Evolutionary conservation across 2,329 filamentous ascomycete species (phyloP), one percentile per base, ranked within the genome.

Genomic region (Fusarium denticulatum): DNA sequence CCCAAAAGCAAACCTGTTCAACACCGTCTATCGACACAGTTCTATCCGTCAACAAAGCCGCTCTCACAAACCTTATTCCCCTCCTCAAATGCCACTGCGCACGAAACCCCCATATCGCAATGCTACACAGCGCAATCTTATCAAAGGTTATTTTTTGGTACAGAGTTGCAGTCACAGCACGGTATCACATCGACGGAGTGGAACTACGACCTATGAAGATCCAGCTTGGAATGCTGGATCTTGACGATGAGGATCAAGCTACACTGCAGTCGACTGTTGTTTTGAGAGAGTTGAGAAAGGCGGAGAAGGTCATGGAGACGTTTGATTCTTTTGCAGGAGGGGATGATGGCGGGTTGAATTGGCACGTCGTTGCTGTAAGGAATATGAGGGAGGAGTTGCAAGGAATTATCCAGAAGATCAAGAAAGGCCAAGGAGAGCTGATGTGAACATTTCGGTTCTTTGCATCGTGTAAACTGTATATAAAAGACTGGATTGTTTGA

Each of bases 91-190:
- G 70, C 5, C 16, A 43, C 0, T 71, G 65, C 22, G 60, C 60
- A 30, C 34, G 22, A 5, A 71, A 34, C 2, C 15, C 70, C 12
- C 70, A 72, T n/a, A 59, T 72, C 0, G 36, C 65, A 0, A 60
- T 73, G 24, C 34, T 72, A 1, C 70, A 72, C 26, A 59, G 70
- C 15, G 71, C 70, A n/a, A 72, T 72, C 15, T 24, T 72, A 16
- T 67, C 56, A n/a, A 72, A 72, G 2, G 61, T 73, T 5, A 56
- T 72, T 0, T 72, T 73, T 16, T 73, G 70, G 70, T 72, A 72
- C 34, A 60, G 43, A 6, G 30, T 71, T 3, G 60, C 69, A 3
- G 65, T 67, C 6, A 56, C 65, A 6, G 46, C 60, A 4, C 56
- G 60, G 1, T 59, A 71, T 12, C 52, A 73, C 18, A 30, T 46